phyloP scores from a whole-genome alignment of 768 basidiomycete species.

The Boletus rubroflammeus region DNA sequence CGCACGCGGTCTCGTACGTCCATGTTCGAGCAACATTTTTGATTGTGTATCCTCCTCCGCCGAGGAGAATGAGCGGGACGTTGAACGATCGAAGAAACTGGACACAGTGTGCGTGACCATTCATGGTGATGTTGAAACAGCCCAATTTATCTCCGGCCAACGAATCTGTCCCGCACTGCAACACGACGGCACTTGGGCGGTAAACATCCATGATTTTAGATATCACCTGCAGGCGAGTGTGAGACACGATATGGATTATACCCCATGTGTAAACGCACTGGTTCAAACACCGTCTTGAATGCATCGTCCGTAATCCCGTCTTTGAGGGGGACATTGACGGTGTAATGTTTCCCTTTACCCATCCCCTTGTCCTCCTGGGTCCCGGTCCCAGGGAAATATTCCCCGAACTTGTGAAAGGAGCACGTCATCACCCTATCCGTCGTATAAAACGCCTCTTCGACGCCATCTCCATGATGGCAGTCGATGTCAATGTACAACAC shows the following conservation, averaged over 20 bases:
- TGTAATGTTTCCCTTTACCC: conserved; percentile 80
- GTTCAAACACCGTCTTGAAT: conserved; percentile 86
- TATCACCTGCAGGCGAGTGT: conserved; percentile 54
- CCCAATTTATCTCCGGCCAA: conserved; percentile 93
- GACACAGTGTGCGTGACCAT: conserved; percentile 91
- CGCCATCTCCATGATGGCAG: conserved; percentile 97
- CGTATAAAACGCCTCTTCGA: conserved; percentile 98
- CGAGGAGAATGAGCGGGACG: conserved; percentile 85
- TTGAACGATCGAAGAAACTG: conserved; percentile 79
- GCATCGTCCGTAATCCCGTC: conserved; percentile 93
- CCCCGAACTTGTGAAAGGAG: conserved; percentile 96
- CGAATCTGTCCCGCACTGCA: conserved; percentile 97
- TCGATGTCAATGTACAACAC: conserved; percentile 98
- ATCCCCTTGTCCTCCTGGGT: conserved; percentile 83
- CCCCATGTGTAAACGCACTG: conserved; percentile 47
- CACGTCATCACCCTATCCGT: conserved; percentile 97
- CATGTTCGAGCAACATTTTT: conserved; percentile 94
- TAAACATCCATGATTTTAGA: conserved; percentile 83
- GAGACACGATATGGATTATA: neutral
- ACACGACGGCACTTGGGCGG: conserved; percentile 79
- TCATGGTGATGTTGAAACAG: conserved; percentile 93
- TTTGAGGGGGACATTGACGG: conserved; percentile 89
- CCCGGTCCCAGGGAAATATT: conserved; percentile 72
- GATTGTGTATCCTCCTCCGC: conserved; percentile 96
- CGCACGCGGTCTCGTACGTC: conserved; percentile 96